These are phyloP conservation scores for Cutaneotrichosporon sp. DNA, from an alignment of 1,284 basidiomycete species.

Conservation along the genomic window DNA sequence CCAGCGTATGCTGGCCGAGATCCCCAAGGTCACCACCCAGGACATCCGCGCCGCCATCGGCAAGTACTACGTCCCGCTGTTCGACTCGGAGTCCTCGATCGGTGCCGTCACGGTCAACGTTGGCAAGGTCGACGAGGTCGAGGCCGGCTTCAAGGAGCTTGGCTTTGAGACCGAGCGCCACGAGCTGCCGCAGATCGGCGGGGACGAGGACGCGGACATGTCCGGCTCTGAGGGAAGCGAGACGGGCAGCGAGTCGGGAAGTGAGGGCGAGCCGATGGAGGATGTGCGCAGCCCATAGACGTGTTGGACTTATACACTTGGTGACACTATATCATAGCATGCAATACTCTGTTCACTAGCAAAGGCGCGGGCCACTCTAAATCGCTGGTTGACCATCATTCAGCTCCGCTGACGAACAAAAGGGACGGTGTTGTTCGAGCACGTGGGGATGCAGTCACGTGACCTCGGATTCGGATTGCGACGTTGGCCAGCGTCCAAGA, in stretches of 20 bases:
- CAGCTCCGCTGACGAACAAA: too few relatives aligned
- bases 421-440: too few relatives aligned
- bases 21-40: constrained; percentile 67
- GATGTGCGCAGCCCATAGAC: constrained; percentile 23
- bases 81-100: constrained; percentile 73
- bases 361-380: too few relatives aligned
- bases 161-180: constrained; percentile 80
- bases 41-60: constrained; percentile 71
- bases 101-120: constrained; percentile 81
- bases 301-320: not conserved
- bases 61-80: constrained; percentile 83
- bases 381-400: too few relatives aligned
- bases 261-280: constrained; percentile 26
- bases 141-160: constrained; percentile 62
- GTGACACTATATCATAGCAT: not conserved
- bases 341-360: constrained; percentile 1
- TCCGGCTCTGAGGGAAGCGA: constrained; percentile 20
- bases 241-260: constrained; percentile 20
- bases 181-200: constrained; percentile 50
- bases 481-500: not conserved
- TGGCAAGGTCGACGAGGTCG: constrained; percentile 74
- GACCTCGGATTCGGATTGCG: not conserved
- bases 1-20: constrained; percentile 72
- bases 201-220: constrained; percentile 29
- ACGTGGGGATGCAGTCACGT: not conserved